Percentiles rank a stretch among this genome's conserved stretches.
Conservation (phyloP, 768 basidiomycete genomes). For the Collybiopsis luxurians region DNA sequence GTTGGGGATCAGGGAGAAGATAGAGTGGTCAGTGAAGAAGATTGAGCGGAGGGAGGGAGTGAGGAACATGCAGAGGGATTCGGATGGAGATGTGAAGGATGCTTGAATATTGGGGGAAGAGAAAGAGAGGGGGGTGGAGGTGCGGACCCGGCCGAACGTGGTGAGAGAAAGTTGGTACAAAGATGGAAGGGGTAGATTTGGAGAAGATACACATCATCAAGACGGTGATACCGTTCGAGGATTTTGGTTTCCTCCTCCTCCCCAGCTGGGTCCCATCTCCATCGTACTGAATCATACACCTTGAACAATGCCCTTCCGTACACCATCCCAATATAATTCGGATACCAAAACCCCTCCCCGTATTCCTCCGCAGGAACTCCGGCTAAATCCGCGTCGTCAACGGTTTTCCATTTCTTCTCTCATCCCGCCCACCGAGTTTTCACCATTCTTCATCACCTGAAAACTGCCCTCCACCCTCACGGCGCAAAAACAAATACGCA, state of each 20-base stretch:
- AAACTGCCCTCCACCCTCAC: too few species aligned
- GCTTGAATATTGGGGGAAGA: too few species aligned
- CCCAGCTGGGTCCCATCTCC: slow-evolving; percentile 46
- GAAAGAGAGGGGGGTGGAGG: slow-evolving; percentile 33
- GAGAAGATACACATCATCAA: slow-evolving; percentile 45
- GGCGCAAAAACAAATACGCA: too few species aligned
- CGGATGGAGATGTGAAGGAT: too few species aligned
- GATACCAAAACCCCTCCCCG: slow-evolving; percentile 41
- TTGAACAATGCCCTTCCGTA: slow-evolving; percentile 44
- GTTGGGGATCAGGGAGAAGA: slow-evolving; percentile 44
- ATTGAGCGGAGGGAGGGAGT: slow-evolving; percentile 57
- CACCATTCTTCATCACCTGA: too few species aligned
- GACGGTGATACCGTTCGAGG: slow-evolving; percentile 25
- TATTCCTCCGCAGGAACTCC: slow-evolving; percentile 44
- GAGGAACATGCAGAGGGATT: too few species aligned
- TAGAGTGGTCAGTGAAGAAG: slow-evolving; percentile 38
- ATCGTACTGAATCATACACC: slow-evolving; percentile 51
- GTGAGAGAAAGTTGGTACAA: slow-evolving; percentile 61
- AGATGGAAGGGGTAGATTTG: slow-evolving; percentile 50
- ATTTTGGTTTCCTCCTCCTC: slow-evolving; percentile 47
- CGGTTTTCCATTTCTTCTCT: too few species aligned
- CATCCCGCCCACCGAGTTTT: too few species aligned
- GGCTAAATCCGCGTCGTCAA: too few species aligned
- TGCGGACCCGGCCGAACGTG: slow-evolving; percentile 15
- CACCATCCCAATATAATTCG: slow-evolving; percentile 51